phyloP scores from a whole-genome alignment of 192 early-diverging fungal genomes.

The Pecoramyces ruminantium region DNA sequence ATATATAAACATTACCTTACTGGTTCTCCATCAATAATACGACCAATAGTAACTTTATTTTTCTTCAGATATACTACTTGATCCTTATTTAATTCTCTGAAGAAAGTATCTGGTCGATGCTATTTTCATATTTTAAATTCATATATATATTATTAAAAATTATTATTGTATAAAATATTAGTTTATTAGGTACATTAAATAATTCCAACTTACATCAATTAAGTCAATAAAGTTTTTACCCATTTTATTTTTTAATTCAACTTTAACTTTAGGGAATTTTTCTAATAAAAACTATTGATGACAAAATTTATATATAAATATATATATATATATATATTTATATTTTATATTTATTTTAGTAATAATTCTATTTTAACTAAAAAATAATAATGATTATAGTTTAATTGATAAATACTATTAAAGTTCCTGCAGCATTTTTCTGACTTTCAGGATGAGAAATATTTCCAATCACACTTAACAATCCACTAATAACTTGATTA shows the following conservation, averaged over 20 bases:
- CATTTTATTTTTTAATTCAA: constrained; percentile 26
- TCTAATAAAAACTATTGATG: constrained; percentile 26
- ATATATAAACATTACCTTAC: neutral
- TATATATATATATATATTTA: no score
- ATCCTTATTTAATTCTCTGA: constrained; percentile 31
- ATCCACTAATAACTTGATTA: constrained; percentile 26
- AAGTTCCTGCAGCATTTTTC: constrained; percentile 25
- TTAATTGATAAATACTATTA: constrained; percentile 20
- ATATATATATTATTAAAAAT: no score
- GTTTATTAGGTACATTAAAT: no score
- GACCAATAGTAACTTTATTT: constrained; percentile 15
- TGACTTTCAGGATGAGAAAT: constrained; percentile 37
- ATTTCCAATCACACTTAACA: constrained; percentile 34
- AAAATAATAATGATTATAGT: no score
- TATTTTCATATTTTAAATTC: no score
- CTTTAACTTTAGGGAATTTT: constrained; percentile 18
- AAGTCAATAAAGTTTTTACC: constrained; percentile 41
- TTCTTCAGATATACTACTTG: constrained; percentile 35
- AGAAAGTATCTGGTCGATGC: constrained; percentile 39
- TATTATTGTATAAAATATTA: no score
- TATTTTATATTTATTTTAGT: no score
- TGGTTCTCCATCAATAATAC: neutral
- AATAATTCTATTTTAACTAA: no score
- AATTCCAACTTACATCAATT: constrained; percentile 26
- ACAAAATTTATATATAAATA: no score